Base-by-base conservation (phyloP, 23 red algal species). In the Gracilariopsis chorda region DNA sequence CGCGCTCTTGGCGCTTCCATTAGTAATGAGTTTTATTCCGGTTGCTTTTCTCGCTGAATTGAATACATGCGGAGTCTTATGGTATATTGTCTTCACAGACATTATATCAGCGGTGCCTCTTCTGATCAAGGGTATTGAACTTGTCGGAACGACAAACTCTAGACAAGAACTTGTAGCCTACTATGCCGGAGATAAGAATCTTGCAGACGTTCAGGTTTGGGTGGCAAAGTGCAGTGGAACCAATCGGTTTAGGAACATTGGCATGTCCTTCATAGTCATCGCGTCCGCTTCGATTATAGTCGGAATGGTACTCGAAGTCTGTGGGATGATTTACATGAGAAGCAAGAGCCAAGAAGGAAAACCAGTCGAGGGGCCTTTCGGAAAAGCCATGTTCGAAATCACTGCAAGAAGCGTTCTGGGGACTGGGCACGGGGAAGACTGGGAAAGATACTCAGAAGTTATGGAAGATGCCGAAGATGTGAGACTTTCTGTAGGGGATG, bases 1-100 rank as follows among this genome's bases (percentile, higher is more conserved):
- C n/a, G 79, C 79, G 7, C 43, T 83, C 7, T 24, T 83, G 53
- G 51, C 79, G 0, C 57, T 83, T 7, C 79, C 79, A 13, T 29
- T 83, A 16, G 79, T 47, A 7, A 83, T 83, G 79, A 83, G 29
- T 28, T 24, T 83, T 43, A 83, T 83, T 10, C 79, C 79, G 47
- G 79, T 83, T n/a, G 79, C 79, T 11, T 83, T 83, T 30, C 53
- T 83, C 1, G 79, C 79, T 1, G 79, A 83, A 46, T 13, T 83
- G 2, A 63, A 60, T 40, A 42, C 57, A 43, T 47, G 20, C 34
- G 79, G 79, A 4, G 36, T 83, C 12, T 65, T 83, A 13, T 60
- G 4, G 51, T 83, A 83, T 83, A 33, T 46, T 3, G n/a, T 83
- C 2, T 47, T 83, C 79, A 78, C 73, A 1, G 73, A 78, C 24